A percentile compares a stretch with the other conserved stretches of the same genome.
These are phyloP conservation scores for Fennellomyces sp. DNA, from an alignment of 371 early-diverging fungal genomes.

Conservation along the genomic window DNA sequence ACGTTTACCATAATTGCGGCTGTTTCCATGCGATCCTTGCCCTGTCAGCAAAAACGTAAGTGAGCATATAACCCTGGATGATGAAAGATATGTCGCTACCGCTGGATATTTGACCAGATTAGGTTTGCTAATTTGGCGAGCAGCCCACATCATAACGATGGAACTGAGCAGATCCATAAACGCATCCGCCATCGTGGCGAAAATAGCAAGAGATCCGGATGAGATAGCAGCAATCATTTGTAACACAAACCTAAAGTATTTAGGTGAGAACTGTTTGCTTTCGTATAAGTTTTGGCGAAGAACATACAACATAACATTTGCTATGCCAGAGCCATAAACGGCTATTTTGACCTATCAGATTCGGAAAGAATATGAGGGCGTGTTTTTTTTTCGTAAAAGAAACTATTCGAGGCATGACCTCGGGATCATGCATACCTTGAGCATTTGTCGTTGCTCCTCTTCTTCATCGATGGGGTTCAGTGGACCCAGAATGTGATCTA, in stretches of 20 bases:
- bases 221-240: slow-evolving; percentile 85
- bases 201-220: slow-evolving; percentile 85
- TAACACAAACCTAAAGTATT: slow-evolving; percentile 54
- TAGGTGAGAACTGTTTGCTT: background rate
- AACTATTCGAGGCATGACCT: background rate
- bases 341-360: slow-evolving; percentile 73
- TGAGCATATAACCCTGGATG: background rate
- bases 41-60: slow-evolving; percentile 44
- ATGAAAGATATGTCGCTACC: slow-evolving; percentile 24
- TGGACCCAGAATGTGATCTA: slow-evolving; percentile 73
- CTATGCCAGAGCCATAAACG: slow-evolving; percentile 81
- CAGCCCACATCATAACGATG: slow-evolving; percentile 68
- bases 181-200: slow-evolving; percentile 93
- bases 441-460: slow-evolving; percentile 43
- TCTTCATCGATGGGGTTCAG: slow-evolving; percentile 30
- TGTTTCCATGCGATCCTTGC: slow-evolving; percentile 88
- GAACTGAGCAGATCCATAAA: slow-evolving; percentile 89
- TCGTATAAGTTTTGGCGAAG: background rate
- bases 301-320: slow-evolving; percentile 68
- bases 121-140: slow-evolving; percentile 60
- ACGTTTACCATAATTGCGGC: slow-evolving; percentile 84
- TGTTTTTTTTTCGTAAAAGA: background rate
- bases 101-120: slow-evolving; percentile 81
- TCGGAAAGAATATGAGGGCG: background rate
- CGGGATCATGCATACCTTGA: slow-evolving; percentile 49